Percentiles rank a stretch among this genome's conserved stretches.
These are phyloP conservation scores for Maudiozyma bulderi DNA, from an alignment of 805 yeast species.

Conservation along the genomic window DNA sequence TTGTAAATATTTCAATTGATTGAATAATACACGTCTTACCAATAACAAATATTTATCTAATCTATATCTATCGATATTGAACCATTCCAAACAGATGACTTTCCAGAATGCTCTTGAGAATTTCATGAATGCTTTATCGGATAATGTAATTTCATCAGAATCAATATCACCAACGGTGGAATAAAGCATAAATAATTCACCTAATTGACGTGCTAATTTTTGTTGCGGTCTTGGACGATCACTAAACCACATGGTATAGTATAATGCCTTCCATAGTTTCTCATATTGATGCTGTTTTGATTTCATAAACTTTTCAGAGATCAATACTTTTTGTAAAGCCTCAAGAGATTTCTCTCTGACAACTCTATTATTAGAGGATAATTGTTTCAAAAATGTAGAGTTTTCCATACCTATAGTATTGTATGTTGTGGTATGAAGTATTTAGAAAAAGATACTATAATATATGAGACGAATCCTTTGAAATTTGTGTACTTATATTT, in stretches of 20 bases:
- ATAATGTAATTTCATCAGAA: constrained; percentile 9
- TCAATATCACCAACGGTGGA: constrained; percentile 25
- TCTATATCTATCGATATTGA: constrained; percentile 69
- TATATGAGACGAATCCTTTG: no score
- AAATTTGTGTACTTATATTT: not conserved
- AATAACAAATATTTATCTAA: constrained; percentile 78
- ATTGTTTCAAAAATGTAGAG: constrained; percentile 57
- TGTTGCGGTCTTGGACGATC: constrained; percentile 93
- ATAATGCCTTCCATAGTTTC: constrained; percentile 94
- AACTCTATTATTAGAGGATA: constrained; percentile 70
- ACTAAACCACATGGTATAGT: constrained; percentile 91
- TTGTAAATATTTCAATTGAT: constrained; percentile 49
- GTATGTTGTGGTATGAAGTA: not conserved
- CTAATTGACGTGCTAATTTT: constrained; percentile 64
- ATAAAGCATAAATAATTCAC: constrained; percentile 32
- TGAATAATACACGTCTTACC: constrained; percentile 65
- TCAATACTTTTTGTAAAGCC: constrained; percentile 49
- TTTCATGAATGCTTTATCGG: constrained; percentile 31
- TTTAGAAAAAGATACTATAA: no score
- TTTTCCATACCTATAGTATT: constrained; percentile 25
- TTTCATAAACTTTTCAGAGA: constrained; percentile 34
- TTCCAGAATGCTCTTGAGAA: constrained; percentile 76
- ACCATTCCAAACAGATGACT: constrained; percentile 75
- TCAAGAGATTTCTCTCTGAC: constrained; percentile 68
- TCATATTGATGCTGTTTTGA: constrained; percentile 47